phyloP scores from a whole-genome alignment of 2,329 filamentous ascomycete species.

The Rhynchosporium secalis region DNA sequence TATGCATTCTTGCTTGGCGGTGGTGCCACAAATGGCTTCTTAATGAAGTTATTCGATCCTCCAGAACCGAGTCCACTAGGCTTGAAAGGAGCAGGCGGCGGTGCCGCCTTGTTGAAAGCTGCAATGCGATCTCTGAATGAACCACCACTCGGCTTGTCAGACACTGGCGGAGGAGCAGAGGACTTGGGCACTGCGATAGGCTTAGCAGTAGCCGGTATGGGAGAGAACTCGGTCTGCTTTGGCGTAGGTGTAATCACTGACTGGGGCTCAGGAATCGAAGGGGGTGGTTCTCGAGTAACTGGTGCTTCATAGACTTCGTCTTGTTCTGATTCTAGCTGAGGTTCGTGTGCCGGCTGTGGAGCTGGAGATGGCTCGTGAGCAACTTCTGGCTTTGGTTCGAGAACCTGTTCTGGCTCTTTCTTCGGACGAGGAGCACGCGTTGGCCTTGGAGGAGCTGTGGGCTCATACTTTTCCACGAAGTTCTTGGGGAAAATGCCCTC shows the following conservation, averaged over 20 bases:
- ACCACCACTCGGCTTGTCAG: conserved; percentile 71
- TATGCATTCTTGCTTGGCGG: conserved; percentile 92
- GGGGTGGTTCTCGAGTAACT: conserved; percentile 39
- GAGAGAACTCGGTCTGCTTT: conserved; percentile 39
- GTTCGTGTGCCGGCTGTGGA: conserved; percentile 42
- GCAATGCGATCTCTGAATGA: conserved; percentile 96
- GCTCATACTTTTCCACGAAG: conserved; percentile 96
- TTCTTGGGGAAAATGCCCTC: conserved; percentile 93
- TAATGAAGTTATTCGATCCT: conserved; percentile 72
- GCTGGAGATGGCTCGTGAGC: conserved; percentile 41
- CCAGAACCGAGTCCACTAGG: conserved; percentile 63
- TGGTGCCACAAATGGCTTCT: conserved; percentile 94
- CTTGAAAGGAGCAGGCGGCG: conserved; percentile 88
- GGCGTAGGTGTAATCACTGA: conserved; percentile 41
- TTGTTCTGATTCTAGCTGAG: conserved; percentile 42
- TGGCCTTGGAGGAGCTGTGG: conserved; percentile 83
- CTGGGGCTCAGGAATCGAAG: conserved; percentile 41
- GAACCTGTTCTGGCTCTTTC: conserved; percentile 48
- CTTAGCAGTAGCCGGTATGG: conserved; percentile 38
- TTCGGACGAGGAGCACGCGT: conserved; percentile 67
- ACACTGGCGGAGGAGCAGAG: conserved; percentile 59
- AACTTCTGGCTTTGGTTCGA: conserved; percentile 42
- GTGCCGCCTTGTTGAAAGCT: conserved; percentile 90
- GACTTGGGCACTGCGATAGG: conserved; percentile 31
- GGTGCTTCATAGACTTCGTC: conserved; percentile 43